Base-by-base conservation (phyloP, 2,329 filamentous ascomycete species). In the Zasmidium cellare region DNA sequence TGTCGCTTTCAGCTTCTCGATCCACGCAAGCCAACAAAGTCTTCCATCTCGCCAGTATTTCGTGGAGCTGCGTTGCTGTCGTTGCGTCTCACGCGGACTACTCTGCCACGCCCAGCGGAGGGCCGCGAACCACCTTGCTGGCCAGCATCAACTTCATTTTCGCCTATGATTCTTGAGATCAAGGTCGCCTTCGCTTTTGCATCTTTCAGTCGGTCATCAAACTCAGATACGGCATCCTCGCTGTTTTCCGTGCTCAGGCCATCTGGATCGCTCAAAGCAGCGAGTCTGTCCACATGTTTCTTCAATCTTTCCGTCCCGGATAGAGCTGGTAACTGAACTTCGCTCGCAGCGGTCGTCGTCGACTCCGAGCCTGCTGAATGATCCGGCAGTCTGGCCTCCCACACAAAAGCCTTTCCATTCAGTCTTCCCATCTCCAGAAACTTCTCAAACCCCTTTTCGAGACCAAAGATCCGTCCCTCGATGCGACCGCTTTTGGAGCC, bases 391-490 rank as follows among this genome's bases (percentile, higher is more conserved):
- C 92, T 82, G 59, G 90, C 89, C 12, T 87, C 86, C 92, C 93
- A 97, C n/a, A 97, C 81, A 22, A 89, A 77, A 14, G 91, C 86
- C 68, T 86, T 87, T 46, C 91, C 90, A 67, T 93, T 88, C 28
- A 97, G 76, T 58, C 83, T 82, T 2, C 93, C 93, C 73, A 91
- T 84, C 61, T 91, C 87, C 45, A 89, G 72, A 70, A 96, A 97
- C 76, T 96, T 97, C 68, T 96, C 91, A 67, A 94, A 97, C 0
- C 92, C 93, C 64, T 92, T 94, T 72, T 96, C 89, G 45, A 97
- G 84, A 0, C 93, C 94, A 71, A 97, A 91, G 19, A 91, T 85
- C 52, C 92, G 89, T 60, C 94, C 94, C 80, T 99, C 94, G 63
- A 91, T 86, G 57, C 87, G 87, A 41, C 94, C 94, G 28, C 90